Base-by-base conservation (phyloP, 2,329 filamentous ascomycete genomes). In the Colletotrichum trifolii region DNA sequence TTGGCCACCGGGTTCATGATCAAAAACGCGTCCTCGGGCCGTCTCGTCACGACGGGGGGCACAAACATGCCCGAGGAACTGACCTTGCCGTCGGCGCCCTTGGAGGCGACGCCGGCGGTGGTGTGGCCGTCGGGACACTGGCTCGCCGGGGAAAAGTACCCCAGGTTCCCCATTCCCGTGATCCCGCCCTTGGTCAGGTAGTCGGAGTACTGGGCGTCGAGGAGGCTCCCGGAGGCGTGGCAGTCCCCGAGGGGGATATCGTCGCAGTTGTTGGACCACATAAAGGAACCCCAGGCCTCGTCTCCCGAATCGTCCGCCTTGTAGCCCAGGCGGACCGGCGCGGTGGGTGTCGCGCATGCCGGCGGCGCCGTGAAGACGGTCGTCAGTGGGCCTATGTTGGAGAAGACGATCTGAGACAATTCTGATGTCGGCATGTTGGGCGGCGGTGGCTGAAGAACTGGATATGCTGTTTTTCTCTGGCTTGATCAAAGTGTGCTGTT, bases 91-190 rank as follows among this genome's bases (percentile, higher is more conserved):
- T 42, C 48, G 35, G 11, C 15, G n/a, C 46, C 25, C 35, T 67
- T 61, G 17, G 61, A 58, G 15, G 57, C 65, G 3, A 66, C 67
- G 8, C 68, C 73, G 3, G 61, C 71, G 2, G 71, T 74, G 13
- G 69, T 71, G 70, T 72, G 72, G 1, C 67, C 69, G 0, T 68
- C 63, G 2, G 71, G 72, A n/a, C 71, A 76, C 10, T 54, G 45
- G 3, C 71, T 34, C 2, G 69, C 73, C 0, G 72, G 71, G 0
- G 73, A 75, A 54, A 69, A 64, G 45, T 73, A 72, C 1, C 52
- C 33, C 8, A 72, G 17, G 8, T 67, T 56, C 1, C 66, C 4
- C 8, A 42, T 6, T 46, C 15, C 15, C 46, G n/a, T 6, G 25
- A 33, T 10, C 25, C 10, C n/a, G 38, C 33, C n/a, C 4, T 25